Conservation (phyloP, 371 early-diverging fungal genomes). For the Apophysomyces variabilis region DNA sequence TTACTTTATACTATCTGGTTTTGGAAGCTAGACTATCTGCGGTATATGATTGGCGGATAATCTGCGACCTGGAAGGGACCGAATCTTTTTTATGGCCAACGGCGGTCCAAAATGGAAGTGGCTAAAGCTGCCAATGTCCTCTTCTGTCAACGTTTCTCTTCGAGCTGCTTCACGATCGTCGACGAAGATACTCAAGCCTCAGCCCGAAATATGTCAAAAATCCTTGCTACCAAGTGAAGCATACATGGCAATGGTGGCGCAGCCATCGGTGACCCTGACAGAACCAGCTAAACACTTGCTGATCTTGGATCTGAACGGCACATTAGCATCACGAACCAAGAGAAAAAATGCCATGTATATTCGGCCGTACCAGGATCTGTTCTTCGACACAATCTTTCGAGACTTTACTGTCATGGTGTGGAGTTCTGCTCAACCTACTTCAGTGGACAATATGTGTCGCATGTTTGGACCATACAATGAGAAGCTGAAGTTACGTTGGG, state of each 20-base stretch:
- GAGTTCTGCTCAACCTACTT: slow-evolving; percentile 73
- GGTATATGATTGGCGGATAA: no score
- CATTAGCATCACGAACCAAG: slow-evolving; percentile 56
- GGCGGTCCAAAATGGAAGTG: no score
- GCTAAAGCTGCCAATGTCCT: no score
- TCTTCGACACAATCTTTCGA: slow-evolving; percentile 63
- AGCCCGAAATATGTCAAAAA: no score
- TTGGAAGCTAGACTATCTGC: no score
- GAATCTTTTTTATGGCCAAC: no score
- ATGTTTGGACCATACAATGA: slow-evolving; percentile 47
- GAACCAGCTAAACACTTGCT: slow-evolving; percentile 41
- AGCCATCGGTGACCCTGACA: background rate
- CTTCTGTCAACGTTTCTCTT: no score
- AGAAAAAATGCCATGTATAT: slow-evolving; percentile 35
- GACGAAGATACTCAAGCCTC: no score
- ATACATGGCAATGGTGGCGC: background rate
- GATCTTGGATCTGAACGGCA: slow-evolving; percentile 79
- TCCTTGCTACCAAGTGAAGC: background rate
- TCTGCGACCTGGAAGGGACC: no score
- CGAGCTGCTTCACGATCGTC: no score
- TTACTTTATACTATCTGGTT: no score
- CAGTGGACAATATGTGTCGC: slow-evolving; percentile 63
- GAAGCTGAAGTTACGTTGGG: slow-evolving; percentile 61
- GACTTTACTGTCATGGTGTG: slow-evolving; percentile 79
- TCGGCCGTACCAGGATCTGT: slow-evolving; percentile 61